These are phyloP conservation scores for Mortierella sp. DNA, from an alignment of 371 early-diverging fungal genomes.

Conservation along the genomic window DNA sequence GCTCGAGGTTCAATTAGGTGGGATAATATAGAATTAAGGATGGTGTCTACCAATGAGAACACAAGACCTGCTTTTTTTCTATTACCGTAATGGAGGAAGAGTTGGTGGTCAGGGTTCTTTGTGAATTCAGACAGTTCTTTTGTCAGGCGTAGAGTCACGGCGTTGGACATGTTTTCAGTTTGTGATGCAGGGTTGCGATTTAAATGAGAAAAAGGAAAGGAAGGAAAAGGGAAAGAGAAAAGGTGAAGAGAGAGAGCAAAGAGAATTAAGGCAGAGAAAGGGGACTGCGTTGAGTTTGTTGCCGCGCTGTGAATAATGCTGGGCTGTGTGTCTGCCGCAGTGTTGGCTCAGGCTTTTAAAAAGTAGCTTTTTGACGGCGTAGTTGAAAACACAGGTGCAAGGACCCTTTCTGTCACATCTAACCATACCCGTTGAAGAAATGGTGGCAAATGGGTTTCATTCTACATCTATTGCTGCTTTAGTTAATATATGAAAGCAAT, in stretches of 20 bases:
- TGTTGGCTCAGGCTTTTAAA: not conserved
- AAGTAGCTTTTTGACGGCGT: not conserved
- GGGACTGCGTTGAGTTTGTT: not conserved
- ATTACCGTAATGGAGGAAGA: constrained; percentile 56
- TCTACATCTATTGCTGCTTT: too few species aligned
- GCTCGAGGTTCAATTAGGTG: too few species aligned
- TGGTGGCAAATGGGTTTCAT: too few species aligned
- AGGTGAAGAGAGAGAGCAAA: not conserved
- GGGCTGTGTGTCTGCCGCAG: constrained; percentile 42
- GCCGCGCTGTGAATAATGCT: not conserved
- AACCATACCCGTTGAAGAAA: too few species aligned
- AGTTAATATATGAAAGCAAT: too few species aligned
- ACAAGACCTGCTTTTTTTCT: not conserved
- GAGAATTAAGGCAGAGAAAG: not conserved
- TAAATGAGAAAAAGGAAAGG: not conserved
- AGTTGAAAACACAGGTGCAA: not conserved
- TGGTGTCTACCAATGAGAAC: not conserved
- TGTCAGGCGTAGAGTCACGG: constrained; percentile 50
- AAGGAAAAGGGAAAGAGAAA: not conserved
- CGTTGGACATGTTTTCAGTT: constrained; percentile 36
- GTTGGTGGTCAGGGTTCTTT: constrained; percentile 61
- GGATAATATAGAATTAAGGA: not conserved
- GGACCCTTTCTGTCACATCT: too few species aligned
- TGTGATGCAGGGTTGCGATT: not conserved
- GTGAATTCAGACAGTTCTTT: constrained; percentile 52